Conservation (phyloP, 2,329 filamentous ascomycete species). For the Tolypocladium inflatum region DNA sequence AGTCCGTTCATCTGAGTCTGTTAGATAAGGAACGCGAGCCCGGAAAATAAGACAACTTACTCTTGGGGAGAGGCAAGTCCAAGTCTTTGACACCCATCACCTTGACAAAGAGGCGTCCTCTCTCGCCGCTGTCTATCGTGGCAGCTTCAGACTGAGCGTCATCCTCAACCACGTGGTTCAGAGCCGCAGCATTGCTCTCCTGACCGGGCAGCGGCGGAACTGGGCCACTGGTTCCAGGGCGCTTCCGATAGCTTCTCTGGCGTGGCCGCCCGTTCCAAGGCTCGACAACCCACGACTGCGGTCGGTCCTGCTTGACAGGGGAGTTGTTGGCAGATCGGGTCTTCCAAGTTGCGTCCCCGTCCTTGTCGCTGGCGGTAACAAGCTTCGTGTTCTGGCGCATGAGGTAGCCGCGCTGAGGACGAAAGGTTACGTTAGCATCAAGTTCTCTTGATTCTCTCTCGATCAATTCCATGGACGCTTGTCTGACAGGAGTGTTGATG, state of each 20-base stretch:
- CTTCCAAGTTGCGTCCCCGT: conserved; percentile 44
- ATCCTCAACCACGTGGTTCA: conserved; percentile 61
- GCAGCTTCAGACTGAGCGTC: conserved; percentile 46
- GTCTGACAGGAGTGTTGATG: conserved; percentile 25
- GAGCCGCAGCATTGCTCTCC: conserved; percentile 62
- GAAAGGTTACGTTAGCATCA: conserved; percentile 54
- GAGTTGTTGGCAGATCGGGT: conserved; percentile 58
- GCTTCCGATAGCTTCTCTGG: conserved; percentile 53
- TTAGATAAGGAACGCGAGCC: conserved; percentile 12
- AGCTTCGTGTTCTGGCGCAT: conserved; percentile 99
- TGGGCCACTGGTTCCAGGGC: conserved; percentile 39
- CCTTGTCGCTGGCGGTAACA: conserved; percentile 79
- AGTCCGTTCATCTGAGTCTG: conserved; percentile 63
- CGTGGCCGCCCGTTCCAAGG: conserved; percentile 84
- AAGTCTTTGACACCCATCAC: conserved; percentile 97
- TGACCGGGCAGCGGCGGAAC: conserved; percentile 82
- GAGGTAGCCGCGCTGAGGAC: conserved; percentile 86
- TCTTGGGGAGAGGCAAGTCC: conserved; percentile 81
- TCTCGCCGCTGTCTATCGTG: conserved; percentile 71
- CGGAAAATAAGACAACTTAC: conserved; percentile 41
- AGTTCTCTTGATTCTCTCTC: conserved; percentile 8
- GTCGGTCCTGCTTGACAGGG: conserved; percentile 65
- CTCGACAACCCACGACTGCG: conserved; percentile 92
- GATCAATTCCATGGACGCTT: conserved; percentile 29
- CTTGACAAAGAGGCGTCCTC: conserved; percentile 91